Percentiles rank a stretch among this genome's conserved stretches.
Conservation (phyloP, 805 yeast species). For the Kuraishia piskuri region DNA sequence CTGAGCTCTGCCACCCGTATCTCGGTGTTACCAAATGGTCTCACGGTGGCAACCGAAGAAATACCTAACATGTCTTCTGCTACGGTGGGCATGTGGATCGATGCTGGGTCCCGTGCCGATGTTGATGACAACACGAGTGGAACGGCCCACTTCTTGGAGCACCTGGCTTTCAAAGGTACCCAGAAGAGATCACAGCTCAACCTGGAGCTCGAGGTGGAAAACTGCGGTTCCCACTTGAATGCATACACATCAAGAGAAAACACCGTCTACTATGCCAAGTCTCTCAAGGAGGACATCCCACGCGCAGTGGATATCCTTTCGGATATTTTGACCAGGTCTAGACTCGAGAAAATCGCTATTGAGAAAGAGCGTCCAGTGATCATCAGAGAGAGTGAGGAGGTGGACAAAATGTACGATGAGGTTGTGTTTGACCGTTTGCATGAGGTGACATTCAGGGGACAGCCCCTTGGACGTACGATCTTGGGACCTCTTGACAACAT, state of each 20-base stretch:
- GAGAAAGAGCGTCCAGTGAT: slow-evolving; percentile 96
- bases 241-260: slow-evolving; percentile 98
- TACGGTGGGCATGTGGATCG: slow-evolving; percentile 97
- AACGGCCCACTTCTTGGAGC: slow-evolving; percentile 96
- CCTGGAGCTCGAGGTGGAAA: slow-evolving; percentile 88
- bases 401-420: slow-evolving; percentile 96
- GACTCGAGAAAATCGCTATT: slow-evolving; percentile 73
- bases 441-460: slow-evolving; percentile 82
- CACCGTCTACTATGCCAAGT: slow-evolving; percentile 92
- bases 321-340: slow-evolving; percentile 83
- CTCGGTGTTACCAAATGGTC: slow-evolving; percentile 78
- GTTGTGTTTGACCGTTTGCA: slow-evolving; percentile 96
- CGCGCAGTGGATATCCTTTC: slow-evolving; percentile 80
- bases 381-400: slow-evolving; percentile 94
- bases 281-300: slow-evolving; percentile 73
- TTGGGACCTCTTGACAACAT: slow-evolving; percentile 91
- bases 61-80: slow-evolving; percentile 89
- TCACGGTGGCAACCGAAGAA: slow-evolving; percentile 87
- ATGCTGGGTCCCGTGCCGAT: slow-evolving; percentile 98
- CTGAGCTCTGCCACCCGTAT: slow-evolving; percentile 44
- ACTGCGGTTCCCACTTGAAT: slow-evolving; percentile 92
- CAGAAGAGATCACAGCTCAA: slow-evolving; percentile 67
- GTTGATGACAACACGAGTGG: slow-evolving; percentile 72
- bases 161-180: slow-evolving; percentile 95
- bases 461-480: slow-evolving; percentile 93